A percentile compares a stretch with the other conserved stretches of the same genome.
These are phyloP conservation scores for Penicillium turbatum DNA, from an alignment of 495 filamentous ascomycete genomes.

Conservation along the genomic window DNA sequence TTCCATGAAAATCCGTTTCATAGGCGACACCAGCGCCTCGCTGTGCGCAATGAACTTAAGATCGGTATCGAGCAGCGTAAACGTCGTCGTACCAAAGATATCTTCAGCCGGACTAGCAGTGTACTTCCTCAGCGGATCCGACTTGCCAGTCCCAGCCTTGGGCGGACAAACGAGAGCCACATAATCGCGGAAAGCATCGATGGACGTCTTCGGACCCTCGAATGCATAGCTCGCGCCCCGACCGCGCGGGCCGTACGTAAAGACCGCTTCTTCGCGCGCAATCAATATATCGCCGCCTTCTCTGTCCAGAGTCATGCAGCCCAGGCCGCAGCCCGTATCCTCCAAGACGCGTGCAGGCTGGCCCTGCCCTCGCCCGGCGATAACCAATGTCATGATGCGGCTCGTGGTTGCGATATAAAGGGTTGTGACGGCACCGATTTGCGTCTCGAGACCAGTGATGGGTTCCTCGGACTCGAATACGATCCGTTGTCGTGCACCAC, in stretches of 20 bases:
- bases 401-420: slow-evolving; percentile 90
- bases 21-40: slow-evolving; percentile 72
- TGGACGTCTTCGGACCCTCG: slow-evolving; percentile 81
- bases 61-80: slow-evolving; percentile 85
- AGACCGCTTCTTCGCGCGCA: slow-evolving; percentile 89
- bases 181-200: slow-evolving; percentile 80
- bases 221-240: slow-evolving; percentile 83
- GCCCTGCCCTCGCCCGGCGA: slow-evolving; percentile 81
- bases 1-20: slow-evolving; percentile 74
- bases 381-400: slow-evolving; percentile 79
- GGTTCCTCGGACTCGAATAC: slow-evolving; percentile 97
- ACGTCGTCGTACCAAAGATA: slow-evolving; percentile 75
- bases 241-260: slow-evolving; percentile 83
- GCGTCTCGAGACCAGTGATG: slow-evolving; percentile 75
- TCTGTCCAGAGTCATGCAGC: slow-evolving; percentile 86
- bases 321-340: slow-evolving; percentile 80
- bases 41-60: slow-evolving; percentile 87
- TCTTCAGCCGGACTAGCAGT: slow-evolving; percentile 64
- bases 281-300: slow-evolving; percentile 80
- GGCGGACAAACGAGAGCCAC: slow-evolving; percentile 86
- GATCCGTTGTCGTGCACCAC: slow-evolving; percentile 91
- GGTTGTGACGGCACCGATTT: slow-evolving; percentile 56
- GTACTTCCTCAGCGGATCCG: slow-evolving; percentile 57
- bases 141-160: slow-evolving; percentile 49
- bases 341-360: slow-evolving; percentile 85